Evolutionary conservation across 768 basidiomycete species (phyloP).

Genomic region (Pulveroboletus sp.): DNA sequence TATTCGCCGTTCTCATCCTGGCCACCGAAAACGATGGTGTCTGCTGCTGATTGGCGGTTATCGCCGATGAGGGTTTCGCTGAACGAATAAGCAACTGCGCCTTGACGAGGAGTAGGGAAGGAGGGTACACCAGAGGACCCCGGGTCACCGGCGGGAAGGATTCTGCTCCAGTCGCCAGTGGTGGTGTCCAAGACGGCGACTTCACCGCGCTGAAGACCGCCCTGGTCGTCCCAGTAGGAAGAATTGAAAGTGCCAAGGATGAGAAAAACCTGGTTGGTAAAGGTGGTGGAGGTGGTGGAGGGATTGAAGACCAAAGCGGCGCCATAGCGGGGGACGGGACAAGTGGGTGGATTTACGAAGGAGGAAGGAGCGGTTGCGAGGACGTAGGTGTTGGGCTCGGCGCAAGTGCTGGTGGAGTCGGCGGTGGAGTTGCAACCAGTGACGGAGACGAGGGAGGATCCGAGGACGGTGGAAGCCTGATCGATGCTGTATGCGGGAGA

Average conservation of each 20-base stretch:
- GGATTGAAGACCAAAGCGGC: slow-evolving; percentile 58
- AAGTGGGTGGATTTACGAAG: slow-evolving; percentile 41
- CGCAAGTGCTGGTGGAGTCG: slow-evolving; percentile 45
- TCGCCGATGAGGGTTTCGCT: slow-evolving; percentile 52
- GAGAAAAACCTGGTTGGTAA: slow-evolving; percentile 62
- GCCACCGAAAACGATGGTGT: slow-evolving; percentile 79
- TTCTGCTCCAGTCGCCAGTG: slow-evolving; percentile 64
- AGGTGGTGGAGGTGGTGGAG: slow-evolving; percentile 43
- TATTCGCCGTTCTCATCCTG: slow-evolving; percentile 62
- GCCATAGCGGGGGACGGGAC: slow-evolving; percentile 63
- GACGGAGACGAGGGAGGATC: slow-evolving; percentile 47
- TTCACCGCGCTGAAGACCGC: slow-evolving; percentile 62
- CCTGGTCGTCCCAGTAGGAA: slow-evolving; percentile 63
- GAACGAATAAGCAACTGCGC: slow-evolving; percentile 62
- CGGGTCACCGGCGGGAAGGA: slow-evolving; percentile 76
- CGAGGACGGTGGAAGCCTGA: slow-evolving; percentile 58
- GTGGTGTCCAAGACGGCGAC: slow-evolving; percentile 63
- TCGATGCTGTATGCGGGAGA: slow-evolving; percentile 35
- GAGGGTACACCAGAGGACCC: slow-evolving; percentile 36
- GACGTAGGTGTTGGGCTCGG: slow-evolving; percentile 55
- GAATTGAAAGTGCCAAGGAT: slow-evolving; percentile 64
- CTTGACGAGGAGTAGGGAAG: slow-evolving; percentile 67
- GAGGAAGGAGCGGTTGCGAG: slow-evolving; percentile 29
- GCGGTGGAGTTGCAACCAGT: slow-evolving; percentile 58
- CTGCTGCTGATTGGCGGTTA: slow-evolving; percentile 46